Evolutionary conservation across 441 rosid species (phyloP).

Genomic region (Macaranga tanarius): DNA sequence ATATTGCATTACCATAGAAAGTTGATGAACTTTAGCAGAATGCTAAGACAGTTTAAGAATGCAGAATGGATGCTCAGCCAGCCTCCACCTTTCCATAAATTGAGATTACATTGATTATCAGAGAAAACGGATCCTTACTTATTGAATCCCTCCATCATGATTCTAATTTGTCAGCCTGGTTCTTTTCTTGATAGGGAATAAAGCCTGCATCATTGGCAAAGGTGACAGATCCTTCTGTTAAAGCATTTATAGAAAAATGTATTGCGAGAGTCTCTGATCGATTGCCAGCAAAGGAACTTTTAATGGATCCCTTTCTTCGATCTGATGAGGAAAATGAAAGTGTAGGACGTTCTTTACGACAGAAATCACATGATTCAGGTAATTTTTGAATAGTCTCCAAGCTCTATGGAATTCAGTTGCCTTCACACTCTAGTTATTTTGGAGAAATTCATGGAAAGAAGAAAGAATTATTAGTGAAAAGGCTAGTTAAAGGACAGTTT

Average conservation of each 20-base stretch:
- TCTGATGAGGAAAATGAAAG: conserved; percentile 51
- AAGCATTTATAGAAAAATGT: conserved; percentile 81
- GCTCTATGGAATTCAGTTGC: conserved; percentile 7
- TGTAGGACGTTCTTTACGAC: conserved; percentile 32
- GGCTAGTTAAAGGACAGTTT: too few species aligned
- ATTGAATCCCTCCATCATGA: background rate
- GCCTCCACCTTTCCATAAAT: background rate
- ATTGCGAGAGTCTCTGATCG: conserved; percentile 73
- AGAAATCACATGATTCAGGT: conserved; percentile 38
- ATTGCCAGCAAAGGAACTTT: conserved; percentile 71
- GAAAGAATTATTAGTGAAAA: background rate
- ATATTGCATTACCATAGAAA: background rate
- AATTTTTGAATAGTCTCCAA: conserved; percentile 15
- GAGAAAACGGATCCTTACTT: background rate
- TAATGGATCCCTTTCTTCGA: conserved; percentile 80
- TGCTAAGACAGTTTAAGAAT: background rate
- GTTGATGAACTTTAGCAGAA: background rate
- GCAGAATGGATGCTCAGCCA: background rate
- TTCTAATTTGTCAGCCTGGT: conserved; percentile 11
- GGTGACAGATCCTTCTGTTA: conserved; percentile 63
- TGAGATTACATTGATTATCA: conserved; percentile 6
- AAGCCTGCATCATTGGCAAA: conserved; percentile 85
- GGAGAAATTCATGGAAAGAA: background rate
- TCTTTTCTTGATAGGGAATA: conserved; percentile 57
- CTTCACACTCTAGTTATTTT: background rate